These are phyloP conservation scores for Penstemon newberryi DNA, from an alignment of 257 asterid genomes.

Conservation along the genomic window DNA sequence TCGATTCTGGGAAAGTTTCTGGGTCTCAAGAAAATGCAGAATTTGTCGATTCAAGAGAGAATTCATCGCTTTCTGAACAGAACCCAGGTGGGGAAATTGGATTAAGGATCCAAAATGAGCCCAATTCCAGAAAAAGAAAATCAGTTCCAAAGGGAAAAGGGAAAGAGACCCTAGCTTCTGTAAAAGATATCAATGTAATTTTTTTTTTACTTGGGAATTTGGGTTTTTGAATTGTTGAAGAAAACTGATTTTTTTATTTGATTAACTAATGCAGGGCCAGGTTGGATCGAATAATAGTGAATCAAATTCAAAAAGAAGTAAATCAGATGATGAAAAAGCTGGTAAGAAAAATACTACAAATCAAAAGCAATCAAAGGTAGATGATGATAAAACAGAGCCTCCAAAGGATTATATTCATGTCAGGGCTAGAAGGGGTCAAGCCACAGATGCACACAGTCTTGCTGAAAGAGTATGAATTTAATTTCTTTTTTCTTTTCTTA, in stretches of 20 bases:
- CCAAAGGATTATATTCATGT: constrained; percentile 91
- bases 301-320: constrained; percentile 56
- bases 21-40: too few species aligned
- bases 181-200: too few species aligned
- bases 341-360: neutral
- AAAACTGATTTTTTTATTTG: neutral
- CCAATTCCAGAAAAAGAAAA: too few species aligned
- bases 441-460: constrained; percentile 93
- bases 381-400: constrained; percentile 41
- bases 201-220: neutral
- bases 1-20: too few species aligned
- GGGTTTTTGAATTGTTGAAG: neutral
- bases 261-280: constrained; percentile 34
- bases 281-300: constrained; percentile 51
- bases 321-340: constrained; percentile 41
- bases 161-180: too few species aligned
- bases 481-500: too few species aligned
- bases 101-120: too few species aligned
- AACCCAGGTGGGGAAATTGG: too few species aligned
- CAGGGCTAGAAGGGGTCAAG: constrained; percentile 94
- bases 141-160: too few species aligned
- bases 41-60: too few species aligned
- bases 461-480: constrained; percentile 75
- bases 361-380: constrained; percentile 29
- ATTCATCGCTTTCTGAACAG: too few species aligned